phyloP scores from a whole-genome alignment of 441 rosid species.

The Sinapis alba region DNA sequence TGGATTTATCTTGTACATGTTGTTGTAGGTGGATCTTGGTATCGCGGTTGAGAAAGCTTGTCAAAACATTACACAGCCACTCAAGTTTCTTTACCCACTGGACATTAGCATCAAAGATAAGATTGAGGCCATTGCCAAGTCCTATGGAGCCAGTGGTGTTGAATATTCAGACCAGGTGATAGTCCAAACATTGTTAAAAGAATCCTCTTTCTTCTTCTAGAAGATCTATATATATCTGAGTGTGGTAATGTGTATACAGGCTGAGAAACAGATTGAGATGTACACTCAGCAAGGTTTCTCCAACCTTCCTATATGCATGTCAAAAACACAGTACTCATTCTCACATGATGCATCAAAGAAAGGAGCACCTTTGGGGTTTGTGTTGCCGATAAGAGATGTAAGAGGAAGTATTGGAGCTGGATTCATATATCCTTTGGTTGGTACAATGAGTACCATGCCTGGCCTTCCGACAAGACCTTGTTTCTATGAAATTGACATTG shows the following conservation, averaged over 20 bases:
- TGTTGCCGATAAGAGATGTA: slow-evolving; percentile 85
- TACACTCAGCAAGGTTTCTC: slow-evolving; percentile 85
- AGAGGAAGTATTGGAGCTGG: slow-evolving; percentile 96
- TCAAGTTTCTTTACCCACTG: slow-evolving; percentile 57
- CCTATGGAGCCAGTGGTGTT: slow-evolving; percentile 92
- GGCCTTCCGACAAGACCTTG: slow-evolving; percentile 98
- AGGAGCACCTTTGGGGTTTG: slow-evolving; percentile 88
- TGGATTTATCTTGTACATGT: not conserved
- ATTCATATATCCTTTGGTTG: slow-evolving; percentile 91
- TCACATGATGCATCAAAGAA: slow-evolving; percentile 75
- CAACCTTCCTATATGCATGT: slow-evolving; percentile 91
- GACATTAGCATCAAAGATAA: slow-evolving; percentile 78
- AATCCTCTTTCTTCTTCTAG: not conserved
- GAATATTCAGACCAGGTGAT: slow-evolving; percentile 93
- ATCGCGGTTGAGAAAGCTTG: slow-evolving; percentile 91
- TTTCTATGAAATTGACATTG: slow-evolving; percentile 85
- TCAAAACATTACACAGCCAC: slow-evolving; percentile 64
- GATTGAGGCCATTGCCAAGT: slow-evolving; percentile 89
- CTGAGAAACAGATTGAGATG: slow-evolving; percentile 95
- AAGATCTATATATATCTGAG: not conserved
- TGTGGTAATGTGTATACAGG: slow-evolving; percentile 47
- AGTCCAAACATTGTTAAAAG: not conserved
- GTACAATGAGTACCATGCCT: slow-evolving; percentile 97
- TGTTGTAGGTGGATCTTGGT: slow-evolving; percentile 90
- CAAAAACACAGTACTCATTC: slow-evolving; percentile 93